These are phyloP conservation scores for Phytophthora niederhauseri DNA, from an alignment of 352 stramenopile genomes.

Conservation along the genomic window DNA sequence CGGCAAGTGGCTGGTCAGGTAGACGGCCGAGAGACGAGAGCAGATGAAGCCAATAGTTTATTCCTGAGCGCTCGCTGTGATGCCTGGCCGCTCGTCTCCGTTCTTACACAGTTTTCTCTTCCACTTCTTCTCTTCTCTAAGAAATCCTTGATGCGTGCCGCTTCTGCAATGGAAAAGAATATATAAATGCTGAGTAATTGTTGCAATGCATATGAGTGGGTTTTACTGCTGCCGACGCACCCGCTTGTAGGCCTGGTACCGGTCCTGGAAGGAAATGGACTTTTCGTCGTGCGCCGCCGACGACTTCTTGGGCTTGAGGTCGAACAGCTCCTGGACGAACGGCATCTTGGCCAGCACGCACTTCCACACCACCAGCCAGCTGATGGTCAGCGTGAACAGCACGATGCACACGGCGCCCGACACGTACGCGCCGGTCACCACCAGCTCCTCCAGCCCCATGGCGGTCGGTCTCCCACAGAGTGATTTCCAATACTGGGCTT, in stretches of 20 bases:
- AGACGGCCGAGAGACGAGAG: neutral
- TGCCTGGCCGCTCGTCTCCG: conserved; percentile 19
- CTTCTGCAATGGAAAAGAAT: conserved; percentile 41
- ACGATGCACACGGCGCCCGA: conserved; percentile 80
- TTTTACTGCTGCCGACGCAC: conserved; percentile 27
- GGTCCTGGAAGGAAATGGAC: conserved; percentile 75
- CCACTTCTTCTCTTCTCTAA: conserved; percentile 15
- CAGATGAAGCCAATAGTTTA: conserved; percentile 35
- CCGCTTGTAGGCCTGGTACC: conserved; percentile 69
- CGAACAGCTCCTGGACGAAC: conserved; percentile 84
- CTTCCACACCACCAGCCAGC: conserved; percentile 88
- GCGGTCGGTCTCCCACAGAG: neutral
- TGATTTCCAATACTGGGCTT: conserved; percentile 2
- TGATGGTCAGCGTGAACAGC: conserved; percentile 75
- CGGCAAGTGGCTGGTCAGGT: conserved; percentile 79
- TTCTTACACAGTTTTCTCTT: neutral
- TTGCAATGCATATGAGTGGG: neutral
- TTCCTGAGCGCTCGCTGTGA: conserved; percentile 25
- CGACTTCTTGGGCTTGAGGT: conserved; percentile 72
- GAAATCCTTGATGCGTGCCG: conserved; percentile 43
- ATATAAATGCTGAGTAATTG: conserved; percentile 1
- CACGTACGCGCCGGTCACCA: conserved; percentile 72
- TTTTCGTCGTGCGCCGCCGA: conserved; percentile 40
- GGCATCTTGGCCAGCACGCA: conserved; percentile 85
- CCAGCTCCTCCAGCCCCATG: conserved; percentile 54